Evolutionary conservation across 345 rosid species (phyloP).

Genomic region (Salix arbutifolia): DNA sequence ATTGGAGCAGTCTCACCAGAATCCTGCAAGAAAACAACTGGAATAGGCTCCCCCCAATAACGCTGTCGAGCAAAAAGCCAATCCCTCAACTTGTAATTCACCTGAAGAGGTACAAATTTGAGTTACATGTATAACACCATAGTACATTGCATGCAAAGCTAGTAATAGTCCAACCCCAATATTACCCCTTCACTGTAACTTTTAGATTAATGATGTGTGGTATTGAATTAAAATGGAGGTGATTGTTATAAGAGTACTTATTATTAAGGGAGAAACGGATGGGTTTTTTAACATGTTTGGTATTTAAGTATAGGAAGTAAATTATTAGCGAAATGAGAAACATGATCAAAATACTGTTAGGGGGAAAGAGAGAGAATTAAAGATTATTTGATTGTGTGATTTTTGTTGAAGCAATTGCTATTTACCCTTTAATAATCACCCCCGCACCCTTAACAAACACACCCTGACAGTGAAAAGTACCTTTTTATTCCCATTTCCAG

Average conservation of each 20-base stretch:
- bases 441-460: too few species aligned
- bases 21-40: constrained; percentile 66
- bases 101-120: constrained; percentile 35
- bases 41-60: constrained; percentile 99
- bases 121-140: background rate
- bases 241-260: too few species aligned
- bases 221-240: too few species aligned
- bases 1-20: constrained; percentile 63
- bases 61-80: constrained; percentile 99
- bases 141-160: background rate
- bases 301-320: too few species aligned
- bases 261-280: too few species aligned
- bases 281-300: too few species aligned
- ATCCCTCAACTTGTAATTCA: constrained; percentile 89
- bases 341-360: too few species aligned
- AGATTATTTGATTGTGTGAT: too few species aligned
- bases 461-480: constrained; percentile 27
- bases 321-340: too few species aligned
- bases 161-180: background rate
- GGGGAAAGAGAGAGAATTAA: too few species aligned
- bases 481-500: constrained; percentile 84
- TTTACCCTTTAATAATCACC: too few species aligned
- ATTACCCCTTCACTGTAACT: background rate
- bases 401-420: too few species aligned
- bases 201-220: background rate